Evolutionary conservation across 192 early-diverging fungal genomes (phyloP).

Genomic region (Coemansia sp.): DNA sequence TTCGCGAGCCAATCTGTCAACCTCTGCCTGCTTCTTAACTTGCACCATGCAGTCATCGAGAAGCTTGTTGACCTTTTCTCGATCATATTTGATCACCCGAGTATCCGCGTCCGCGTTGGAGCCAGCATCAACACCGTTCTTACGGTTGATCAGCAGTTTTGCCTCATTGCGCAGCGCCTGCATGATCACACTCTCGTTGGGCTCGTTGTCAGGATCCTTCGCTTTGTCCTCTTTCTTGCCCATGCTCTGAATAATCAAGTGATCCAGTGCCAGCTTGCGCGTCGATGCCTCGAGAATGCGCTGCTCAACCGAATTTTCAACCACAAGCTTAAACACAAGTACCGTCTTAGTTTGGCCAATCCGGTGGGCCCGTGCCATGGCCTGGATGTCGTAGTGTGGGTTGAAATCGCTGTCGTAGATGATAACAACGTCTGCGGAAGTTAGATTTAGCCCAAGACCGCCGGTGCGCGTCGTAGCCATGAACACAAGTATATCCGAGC

Average conservation of each 20-base stretch:
- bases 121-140: slow-evolving; percentile 25
- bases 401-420: slow-evolving; percentile 92
- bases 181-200: slow-evolving; percentile 14
- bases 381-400: slow-evolving; percentile 93
- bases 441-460: slow-evolving; percentile 92
- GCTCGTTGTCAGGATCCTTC: slow-evolving; percentile 7
- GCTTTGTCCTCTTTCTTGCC: slow-evolving; percentile 14
- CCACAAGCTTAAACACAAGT: slow-evolving; percentile 91
- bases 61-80: not conserved
- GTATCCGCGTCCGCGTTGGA: slow-evolving; percentile 43
- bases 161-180: slow-evolving; percentile 89
- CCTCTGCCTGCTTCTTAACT: slow-evolving; percentile 7
- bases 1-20: not conserved
- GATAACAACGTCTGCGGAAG: slow-evolving; percentile 93
- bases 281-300: slow-evolving; percentile 93
- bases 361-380: slow-evolving; percentile 94
- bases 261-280: slow-evolving; percentile 95
- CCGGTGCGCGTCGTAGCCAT: slow-evolving; percentile 91
- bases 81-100: slow-evolving; percentile 26
- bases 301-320: slow-evolving; percentile 95
- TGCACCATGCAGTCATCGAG: slow-evolving; percentile 29
- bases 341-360: slow-evolving; percentile 96
- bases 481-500: slow-evolving; percentile 83
- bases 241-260: slow-evolving; percentile 92
- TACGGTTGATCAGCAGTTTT: slow-evolving; percentile 64